These are phyloP conservation scores for Fusarium verticillioides DNA, from an alignment of 2,329 filamentous ascomycete species.

Conservation along the genomic window DNA sequence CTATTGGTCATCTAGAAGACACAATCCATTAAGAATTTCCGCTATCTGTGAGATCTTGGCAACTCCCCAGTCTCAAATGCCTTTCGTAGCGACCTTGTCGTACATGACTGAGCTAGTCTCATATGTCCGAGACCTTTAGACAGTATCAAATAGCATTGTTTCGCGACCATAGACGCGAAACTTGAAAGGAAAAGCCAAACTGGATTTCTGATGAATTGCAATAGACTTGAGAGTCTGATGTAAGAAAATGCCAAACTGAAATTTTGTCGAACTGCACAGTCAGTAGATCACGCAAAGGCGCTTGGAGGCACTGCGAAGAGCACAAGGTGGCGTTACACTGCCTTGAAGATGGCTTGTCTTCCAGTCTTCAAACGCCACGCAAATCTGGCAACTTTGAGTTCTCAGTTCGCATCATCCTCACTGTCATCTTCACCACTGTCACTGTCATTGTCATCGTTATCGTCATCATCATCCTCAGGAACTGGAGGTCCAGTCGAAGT, in stretches of 20 bases:
- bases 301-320: too few relatives aligned
- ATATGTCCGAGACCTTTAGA: background rate
- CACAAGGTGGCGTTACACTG: background rate
- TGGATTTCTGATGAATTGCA: background rate
- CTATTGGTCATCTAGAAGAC: too few relatives aligned
- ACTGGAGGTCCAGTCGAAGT: too few relatives aligned
- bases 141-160: background rate
- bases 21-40: background rate
- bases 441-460: background rate
- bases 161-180: background rate
- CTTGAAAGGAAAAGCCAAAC: background rate
- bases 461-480: background rate
- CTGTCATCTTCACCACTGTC: background rate
- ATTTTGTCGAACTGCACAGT: background rate
- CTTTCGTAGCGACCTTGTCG: background rate
- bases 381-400: background rate
- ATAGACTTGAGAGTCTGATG: background rate
- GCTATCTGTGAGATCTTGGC: background rate
- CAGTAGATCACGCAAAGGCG: background rate
- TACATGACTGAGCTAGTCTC: background rate
- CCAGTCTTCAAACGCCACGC: background rate
- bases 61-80: background rate
- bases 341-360: background rate
- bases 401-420: background rate
- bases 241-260: background rate